A percentile compares a stretch with the other conserved stretches of the same genome.
These are phyloP conservation scores for Amanita pseudoporphyria DNA, from an alignment of 768 basidiomycete species.

Conservation along the genomic window DNA sequence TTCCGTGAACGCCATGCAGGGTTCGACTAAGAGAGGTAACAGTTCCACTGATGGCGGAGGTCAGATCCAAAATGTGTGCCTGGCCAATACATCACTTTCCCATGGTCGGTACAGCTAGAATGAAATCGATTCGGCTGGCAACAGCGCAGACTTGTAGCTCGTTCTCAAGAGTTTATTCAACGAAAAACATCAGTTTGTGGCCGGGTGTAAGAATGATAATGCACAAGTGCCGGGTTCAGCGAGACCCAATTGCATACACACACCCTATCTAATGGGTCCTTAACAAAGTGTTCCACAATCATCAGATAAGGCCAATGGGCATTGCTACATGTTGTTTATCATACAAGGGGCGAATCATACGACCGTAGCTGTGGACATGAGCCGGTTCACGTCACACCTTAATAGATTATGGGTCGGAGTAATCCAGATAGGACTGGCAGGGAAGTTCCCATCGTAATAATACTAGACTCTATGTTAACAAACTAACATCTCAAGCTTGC, in stretches of 20 bases:
- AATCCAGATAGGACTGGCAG: neutral
- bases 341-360: neutral
- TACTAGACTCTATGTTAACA: slow-evolving; percentile 1
- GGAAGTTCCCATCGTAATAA: neutral
- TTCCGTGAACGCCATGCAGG: no score
- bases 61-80: no score
- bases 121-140: no score
- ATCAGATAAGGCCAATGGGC: neutral
- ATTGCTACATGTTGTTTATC: neutral
- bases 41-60: no score
- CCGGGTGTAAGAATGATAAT: no score
- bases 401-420: neutral
- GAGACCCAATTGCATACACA: neutral
- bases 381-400: neutral
- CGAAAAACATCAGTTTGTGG: no score
- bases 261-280: neutral
- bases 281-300: neutral
- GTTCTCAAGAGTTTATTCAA: no score
- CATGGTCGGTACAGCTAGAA: no score
- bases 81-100: no score
- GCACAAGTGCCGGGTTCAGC: no score
- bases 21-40: no score
- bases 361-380: neutral
- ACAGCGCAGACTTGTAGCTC: no score
- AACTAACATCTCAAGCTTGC: slow-evolving; percentile 2